Conservation (phyloP, 208 protist genomes). For the Spironucleus salmonicida region DNA sequence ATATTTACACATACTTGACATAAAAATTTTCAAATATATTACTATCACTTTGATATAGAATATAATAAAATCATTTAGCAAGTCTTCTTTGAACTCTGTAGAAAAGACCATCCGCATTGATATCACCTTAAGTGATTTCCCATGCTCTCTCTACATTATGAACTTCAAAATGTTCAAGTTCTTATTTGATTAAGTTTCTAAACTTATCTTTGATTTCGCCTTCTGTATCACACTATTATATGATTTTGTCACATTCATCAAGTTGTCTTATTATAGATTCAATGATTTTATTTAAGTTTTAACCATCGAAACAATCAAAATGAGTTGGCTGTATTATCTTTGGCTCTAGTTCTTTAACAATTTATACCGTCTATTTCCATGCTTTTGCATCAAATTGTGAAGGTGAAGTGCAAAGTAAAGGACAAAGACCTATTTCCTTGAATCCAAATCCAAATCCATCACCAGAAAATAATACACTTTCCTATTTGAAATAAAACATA, state of each 20-base stretch:
- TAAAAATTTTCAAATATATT: too few relatives aligned
- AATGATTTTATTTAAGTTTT: background rate
- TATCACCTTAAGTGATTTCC: background rate
- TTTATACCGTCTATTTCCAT: slow-evolving; percentile 5
- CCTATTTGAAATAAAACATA: background rate
- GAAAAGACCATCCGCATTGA: slow-evolving; percentile 21
- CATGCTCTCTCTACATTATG: background rate
- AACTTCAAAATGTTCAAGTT: background rate
- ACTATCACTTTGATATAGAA: too few relatives aligned
- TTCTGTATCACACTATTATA: background rate
- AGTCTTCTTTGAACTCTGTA: slow-evolving; percentile 25
- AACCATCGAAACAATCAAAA: background rate
- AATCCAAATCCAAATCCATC: slow-evolving; percentile 19
- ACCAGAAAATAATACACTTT: background rate
- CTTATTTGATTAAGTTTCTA: background rate
- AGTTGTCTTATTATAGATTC: background rate
- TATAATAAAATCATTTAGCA: too few relatives aligned
- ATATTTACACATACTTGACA: too few relatives aligned
- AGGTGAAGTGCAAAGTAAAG: slow-evolving; percentile 22
- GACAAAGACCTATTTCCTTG: slow-evolving; percentile 6
- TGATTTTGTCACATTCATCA: background rate
- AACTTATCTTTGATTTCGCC: background rate
- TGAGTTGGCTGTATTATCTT: slow-evolving; percentile 2
- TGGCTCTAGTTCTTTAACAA: background rate
- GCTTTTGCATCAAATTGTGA: slow-evolving; percentile 21